phyloP scores from a whole-genome alignment of 2,329 filamentous ascomycete species.

The Herpomyces periplanetae region DNA sequence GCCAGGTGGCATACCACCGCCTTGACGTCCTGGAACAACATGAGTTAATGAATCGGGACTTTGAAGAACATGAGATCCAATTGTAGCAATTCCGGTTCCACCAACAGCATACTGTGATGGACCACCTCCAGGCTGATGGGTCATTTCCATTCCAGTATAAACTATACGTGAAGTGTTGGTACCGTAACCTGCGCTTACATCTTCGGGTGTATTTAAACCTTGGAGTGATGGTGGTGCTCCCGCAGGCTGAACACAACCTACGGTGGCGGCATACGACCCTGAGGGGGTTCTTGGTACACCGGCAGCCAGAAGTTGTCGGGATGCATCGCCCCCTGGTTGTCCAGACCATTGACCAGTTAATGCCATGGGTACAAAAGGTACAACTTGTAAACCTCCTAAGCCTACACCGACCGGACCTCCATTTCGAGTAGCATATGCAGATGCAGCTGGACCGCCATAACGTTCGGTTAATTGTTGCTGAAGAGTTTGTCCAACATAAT shows the following conservation, averaged over 20 bases:
- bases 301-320: conserved; percentile 49
- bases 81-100: conserved; percentile 24
- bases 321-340: too few relatives aligned
- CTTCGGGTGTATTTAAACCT: conserved; percentile 18
- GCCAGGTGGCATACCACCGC: too few relatives aligned
- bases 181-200: conserved; percentile 50
- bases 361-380: conserved; percentile 82
- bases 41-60: conserved; percentile 9
- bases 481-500: conserved; percentile 91
- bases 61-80: conserved; percentile 22
- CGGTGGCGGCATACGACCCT: conserved; percentile 31
- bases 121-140: conserved; percentile 23
- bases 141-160: conserved; percentile 37
- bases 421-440: conserved; percentile 82
- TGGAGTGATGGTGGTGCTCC: conserved; percentile 15
- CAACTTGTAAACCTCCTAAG: conserved; percentile 88
- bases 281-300: conserved; percentile 18
- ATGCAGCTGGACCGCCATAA: conserved; percentile 75
- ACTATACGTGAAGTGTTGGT: conserved; percentile 25
- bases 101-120: conserved; percentile 13
- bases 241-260: conserved; percentile 34
- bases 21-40: too few relatives aligned
- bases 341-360: conserved; percentile 75
- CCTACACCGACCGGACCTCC: conserved; percentile 73
- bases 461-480: conserved; percentile 87